phyloP scores from a whole-genome alignment of 495 filamentous ascomycete species.

The Amorphotheca resinae region DNA sequence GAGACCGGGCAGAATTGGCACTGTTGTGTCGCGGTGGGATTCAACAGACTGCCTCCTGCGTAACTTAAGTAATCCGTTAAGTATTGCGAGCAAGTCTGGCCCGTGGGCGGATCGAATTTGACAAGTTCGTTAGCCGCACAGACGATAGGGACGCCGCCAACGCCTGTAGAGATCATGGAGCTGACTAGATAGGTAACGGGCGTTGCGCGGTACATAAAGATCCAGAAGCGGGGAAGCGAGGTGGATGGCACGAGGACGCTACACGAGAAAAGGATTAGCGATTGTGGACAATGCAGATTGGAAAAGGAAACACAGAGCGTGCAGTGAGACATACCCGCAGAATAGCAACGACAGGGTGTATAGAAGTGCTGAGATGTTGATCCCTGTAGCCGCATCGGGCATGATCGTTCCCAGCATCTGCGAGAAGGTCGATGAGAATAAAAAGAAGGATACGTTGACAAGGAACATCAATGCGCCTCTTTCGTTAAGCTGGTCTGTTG shows the following conservation, averaged over 20 bases:
- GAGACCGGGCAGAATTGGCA: conserved; percentile 50
- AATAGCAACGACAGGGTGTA: neutral
- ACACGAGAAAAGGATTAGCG: too few species aligned
- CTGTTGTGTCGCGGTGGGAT: conserved; percentile 29
- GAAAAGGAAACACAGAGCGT: too few species aligned
- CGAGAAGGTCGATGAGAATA: neutral
- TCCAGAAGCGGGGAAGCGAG: conserved; percentile 59
- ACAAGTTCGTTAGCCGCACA: conserved; percentile 51
- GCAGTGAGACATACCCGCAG: neutral
- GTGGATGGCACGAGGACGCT: conserved; percentile 46
- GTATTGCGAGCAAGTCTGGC: conserved; percentile 46
- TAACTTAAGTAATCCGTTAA: conserved; percentile 32
- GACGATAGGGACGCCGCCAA: conserved; percentile 40
- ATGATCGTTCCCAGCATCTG: neutral
- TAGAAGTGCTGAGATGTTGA: neutral
- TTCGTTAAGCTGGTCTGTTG: conserved; percentile 21
- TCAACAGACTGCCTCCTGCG: conserved; percentile 39
- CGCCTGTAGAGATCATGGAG: conserved; percentile 43
- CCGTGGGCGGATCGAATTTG: conserved; percentile 37
- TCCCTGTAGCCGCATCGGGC: neutral
- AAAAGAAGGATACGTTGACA: neutral
- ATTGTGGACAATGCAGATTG: too few species aligned
- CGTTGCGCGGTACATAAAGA: conserved; percentile 69
- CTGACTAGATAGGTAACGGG: conserved; percentile 57
- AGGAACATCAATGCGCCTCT: neutral